phyloP scores from a whole-genome alignment of 176 grass and related monocot genomes.

The Eragrostis curvula region DNA sequence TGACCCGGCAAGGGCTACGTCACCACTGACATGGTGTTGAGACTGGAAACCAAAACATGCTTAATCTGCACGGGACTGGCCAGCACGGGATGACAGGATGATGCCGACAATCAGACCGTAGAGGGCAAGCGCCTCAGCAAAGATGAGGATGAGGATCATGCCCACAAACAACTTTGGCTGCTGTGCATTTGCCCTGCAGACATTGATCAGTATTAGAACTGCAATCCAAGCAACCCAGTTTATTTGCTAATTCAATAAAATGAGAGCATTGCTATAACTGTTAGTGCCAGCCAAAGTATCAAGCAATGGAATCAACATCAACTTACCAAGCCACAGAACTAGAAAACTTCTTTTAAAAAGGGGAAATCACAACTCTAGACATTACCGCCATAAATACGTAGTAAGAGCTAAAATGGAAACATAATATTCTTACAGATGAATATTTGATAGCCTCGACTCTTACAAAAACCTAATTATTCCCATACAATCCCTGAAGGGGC shows the following conservation, averaged over 20 bases:
- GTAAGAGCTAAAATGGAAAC: not conserved
- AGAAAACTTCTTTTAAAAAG: not conserved
- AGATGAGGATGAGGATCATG: slow-evolving; percentile 76
- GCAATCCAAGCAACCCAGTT: not conserved
- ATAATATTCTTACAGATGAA: not conserved
- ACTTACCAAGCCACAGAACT: not conserved
- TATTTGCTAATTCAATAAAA: not conserved
- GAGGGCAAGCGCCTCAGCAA: slow-evolving; percentile 56
- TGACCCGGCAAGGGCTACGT: slow-evolving; percentile 3
- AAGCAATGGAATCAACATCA: not conserved
- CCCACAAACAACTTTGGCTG: slow-evolving; percentile 66
- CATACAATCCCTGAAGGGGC: not conserved
- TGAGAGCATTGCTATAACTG: not conserved
- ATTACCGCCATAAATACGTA: not conserved
- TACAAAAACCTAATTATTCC: not conserved
- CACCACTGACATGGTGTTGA: not conserved
- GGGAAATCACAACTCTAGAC: not conserved
- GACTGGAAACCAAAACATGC: not conserved
- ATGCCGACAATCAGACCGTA: slow-evolving; percentile 66
- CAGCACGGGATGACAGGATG: slow-evolving; percentile 64
- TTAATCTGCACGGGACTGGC: slow-evolving; percentile 61
- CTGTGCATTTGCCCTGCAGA: slow-evolving; percentile 55
- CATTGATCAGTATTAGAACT: slow-evolving; percentile 24
- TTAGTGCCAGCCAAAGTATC: not conserved
- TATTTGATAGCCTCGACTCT: not conserved